Evolutionary conservation across 1,139 yeast species (phyloP), one percentile per base, ranked within the genome.

Genomic region (Suhomyces guaymorum): DNA sequence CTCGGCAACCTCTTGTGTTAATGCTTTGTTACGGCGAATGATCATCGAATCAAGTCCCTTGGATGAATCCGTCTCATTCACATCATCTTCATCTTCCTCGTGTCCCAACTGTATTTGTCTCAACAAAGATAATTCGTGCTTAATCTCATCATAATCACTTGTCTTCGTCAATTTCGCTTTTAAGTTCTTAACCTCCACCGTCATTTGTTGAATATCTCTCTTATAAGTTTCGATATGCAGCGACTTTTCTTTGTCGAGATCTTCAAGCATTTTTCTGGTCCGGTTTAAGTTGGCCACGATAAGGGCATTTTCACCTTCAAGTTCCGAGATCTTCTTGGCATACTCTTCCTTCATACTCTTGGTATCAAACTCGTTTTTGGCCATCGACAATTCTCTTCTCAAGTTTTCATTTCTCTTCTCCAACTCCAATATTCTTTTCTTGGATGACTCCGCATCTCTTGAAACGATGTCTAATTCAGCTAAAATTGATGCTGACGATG

Each of bases 361-460:
- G 15, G 63, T 51, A 35, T 65, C 70, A 12, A 61, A 55, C 27
- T 73, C 78, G 24, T 73, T 69, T 37, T 76, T 71, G 4, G 73
- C 63, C 28, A 63, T 63, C 23, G 85, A 76, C 32, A 88, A 56
- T 38, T 84, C 83, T 18, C 79, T 70, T 41, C 89, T 74, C 40
- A 89, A 66, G 37, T 80, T 81, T 51, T 84, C 86, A 52, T 88
- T 90, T 43, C 96, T 71, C 46, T 75, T 76, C 55, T 88, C 96
- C 35, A 89, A 72, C 47, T 84, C 89, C 35, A 78, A 57, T 2
- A 81, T 74, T 38, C 94, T 70, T 36, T 78, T 67, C 48, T 86
- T 86, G 24, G 88, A 77, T 17, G 78, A 61, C 50, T 86, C 95
- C 8, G 86, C 75, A 49, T 89, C 96, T 43, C 87, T 74, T 2